These are phyloP conservation scores for Zoysia japonica DNA, from an alignment of 176 grass and related monocot genomes.

Conservation along the genomic window DNA sequence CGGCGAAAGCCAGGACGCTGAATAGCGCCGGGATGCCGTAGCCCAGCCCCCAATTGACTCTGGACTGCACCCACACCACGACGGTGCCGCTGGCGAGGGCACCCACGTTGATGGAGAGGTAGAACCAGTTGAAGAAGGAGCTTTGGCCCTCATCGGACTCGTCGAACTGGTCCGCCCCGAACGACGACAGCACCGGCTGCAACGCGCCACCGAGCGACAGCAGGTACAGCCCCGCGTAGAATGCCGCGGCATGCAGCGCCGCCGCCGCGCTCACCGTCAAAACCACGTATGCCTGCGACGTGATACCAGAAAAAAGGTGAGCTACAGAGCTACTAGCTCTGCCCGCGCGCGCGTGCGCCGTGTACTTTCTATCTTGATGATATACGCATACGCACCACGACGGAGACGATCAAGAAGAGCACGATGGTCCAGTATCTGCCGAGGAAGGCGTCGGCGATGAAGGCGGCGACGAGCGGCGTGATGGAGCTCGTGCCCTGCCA, in stretches of 20 bases:
- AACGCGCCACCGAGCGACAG: slow-evolving; percentile 41
- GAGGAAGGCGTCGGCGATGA: slow-evolving; percentile 60
- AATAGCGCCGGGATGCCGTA: slow-evolving; percentile 48
- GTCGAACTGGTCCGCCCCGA: slow-evolving; percentile 60
- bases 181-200: slow-evolving; percentile 40
- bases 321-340: too few relatives aligned
- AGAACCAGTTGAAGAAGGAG: slow-evolving; percentile 78
- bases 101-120: slow-evolving; percentile 48
- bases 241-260: slow-evolving; percentile 15
- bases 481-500: slow-evolving; percentile 50
- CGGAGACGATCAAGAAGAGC: slow-evolving; percentile 41
- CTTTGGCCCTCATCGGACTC: slow-evolving; percentile 50
- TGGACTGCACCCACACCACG: slow-evolving; percentile 60
- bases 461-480: slow-evolving; percentile 51
- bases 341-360: too few relatives aligned
- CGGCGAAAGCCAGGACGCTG: slow-evolving; percentile 19
- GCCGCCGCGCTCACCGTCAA: slow-evolving; percentile 38
- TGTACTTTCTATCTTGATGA: too few relatives aligned
- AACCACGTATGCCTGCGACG: slow-evolving; percentile 20
- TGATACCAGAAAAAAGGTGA: too few relatives aligned
- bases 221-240: slow-evolving; percentile 61
- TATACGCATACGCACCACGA: background rate
- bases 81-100: slow-evolving; percentile 47
- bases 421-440: slow-evolving; percentile 60
- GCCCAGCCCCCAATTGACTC: slow-evolving; percentile 43